A percentile compares a stretch with the other conserved stretches of the same genome.
phyloP scores from a whole-genome alignment of 148 eudicot species.

The Amaranthus palmeri region DNA sequence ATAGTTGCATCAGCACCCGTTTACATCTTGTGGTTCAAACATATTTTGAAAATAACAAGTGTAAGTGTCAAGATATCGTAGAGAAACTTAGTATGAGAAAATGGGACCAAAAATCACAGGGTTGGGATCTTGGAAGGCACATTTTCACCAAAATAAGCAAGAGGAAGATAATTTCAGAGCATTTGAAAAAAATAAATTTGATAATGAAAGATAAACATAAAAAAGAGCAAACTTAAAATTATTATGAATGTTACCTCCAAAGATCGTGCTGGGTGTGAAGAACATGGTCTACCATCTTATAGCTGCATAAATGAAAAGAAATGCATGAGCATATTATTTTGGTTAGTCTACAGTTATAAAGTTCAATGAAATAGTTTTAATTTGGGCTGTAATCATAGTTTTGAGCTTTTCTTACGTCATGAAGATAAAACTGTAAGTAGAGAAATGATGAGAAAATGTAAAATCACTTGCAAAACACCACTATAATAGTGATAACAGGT shows the following conservation, averaged over 20 bases:
- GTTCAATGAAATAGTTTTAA: background rate
- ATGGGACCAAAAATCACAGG: no score
- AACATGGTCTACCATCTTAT: conserved; percentile 93
- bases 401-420: background rate
- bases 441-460: background rate
- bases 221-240: no score
- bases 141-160: no score
- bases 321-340: background rate
- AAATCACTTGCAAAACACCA: background rate
- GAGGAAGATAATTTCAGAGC: background rate
- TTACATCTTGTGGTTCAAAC: no score
- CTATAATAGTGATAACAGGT: no score
- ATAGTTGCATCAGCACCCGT: conserved; percentile 13
- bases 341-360: no score
- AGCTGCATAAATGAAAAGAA: conserved; percentile 48
- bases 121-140: no score
- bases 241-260: conserved; percentile 58
- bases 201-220: no score
- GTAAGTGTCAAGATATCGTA: no score
- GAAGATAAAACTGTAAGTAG: background rate
- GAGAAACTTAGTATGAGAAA: no score
- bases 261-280: conserved; percentile 71
- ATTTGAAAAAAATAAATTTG: no score
- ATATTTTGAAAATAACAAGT: no score
- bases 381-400: background rate